These are phyloP conservation scores for Apiospora sp. DNA, from an alignment of 2,329 filamentous ascomycete genomes.

Conservation along the genomic window DNA sequence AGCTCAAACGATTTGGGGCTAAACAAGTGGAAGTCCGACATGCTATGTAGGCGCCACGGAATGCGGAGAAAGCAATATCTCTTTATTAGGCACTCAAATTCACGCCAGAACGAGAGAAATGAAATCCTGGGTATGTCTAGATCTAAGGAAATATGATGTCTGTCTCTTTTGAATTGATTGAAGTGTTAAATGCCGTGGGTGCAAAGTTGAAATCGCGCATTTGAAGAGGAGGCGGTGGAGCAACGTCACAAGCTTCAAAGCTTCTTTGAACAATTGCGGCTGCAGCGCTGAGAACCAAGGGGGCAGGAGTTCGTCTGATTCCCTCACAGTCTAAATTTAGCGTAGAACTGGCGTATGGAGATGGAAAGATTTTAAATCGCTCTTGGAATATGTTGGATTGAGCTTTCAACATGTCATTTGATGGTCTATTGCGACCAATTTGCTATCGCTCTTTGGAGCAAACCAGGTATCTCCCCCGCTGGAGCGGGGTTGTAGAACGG, in stretches of 20 bases:
- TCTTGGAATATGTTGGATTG: neutral
- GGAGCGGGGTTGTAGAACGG: neutral
- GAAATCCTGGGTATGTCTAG: neutral
- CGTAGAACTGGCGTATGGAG: neutral
- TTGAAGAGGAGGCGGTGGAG: neutral
- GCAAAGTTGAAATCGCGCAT: neutral
- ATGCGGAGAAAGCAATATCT: neutral
- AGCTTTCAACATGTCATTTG: neutral
- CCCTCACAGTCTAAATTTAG: neutral
- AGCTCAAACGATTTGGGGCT: constrained; percentile 12
- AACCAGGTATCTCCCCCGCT: neutral
- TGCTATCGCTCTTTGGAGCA: neutral
- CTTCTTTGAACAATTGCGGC: neutral
- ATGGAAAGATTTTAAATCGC: neutral
- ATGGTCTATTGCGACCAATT: too few relatives aligned
- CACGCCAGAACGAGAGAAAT: neutral
- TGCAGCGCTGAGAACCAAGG: neutral
- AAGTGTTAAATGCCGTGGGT: neutral
- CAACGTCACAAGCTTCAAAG: neutral
- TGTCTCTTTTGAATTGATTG: neutral
- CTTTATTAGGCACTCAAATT: neutral
- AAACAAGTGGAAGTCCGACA: constrained; percentile 16
- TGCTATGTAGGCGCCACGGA: neutral
- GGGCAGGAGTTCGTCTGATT: neutral
- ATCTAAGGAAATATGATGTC: neutral